phyloP scores from a whole-genome alignment of 164 flowering plant species.

The Annona cherimola region DNA sequence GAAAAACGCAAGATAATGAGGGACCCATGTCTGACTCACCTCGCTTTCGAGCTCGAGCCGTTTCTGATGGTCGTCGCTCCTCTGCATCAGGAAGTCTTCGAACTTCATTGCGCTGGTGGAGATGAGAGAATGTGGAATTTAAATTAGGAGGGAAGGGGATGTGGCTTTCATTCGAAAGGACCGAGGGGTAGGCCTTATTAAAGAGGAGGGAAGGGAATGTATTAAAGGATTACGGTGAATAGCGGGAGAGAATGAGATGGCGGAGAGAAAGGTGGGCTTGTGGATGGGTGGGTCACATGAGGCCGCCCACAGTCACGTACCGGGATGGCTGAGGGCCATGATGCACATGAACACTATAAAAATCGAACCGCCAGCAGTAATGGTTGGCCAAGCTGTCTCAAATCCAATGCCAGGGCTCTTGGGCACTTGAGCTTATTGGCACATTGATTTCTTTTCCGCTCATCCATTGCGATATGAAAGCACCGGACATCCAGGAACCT shows the following conservation, averaged over 20 bases:
- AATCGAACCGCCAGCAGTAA: neutral
- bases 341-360: neutral
- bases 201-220: neutral
- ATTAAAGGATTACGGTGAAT: neutral
- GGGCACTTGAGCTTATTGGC: neutral
- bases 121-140: neutral
- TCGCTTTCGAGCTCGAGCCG: conserved; percentile 48
- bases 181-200: conserved; percentile 6
- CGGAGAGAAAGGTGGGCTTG: neutral
- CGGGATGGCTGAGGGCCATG: neutral
- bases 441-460: too few species aligned
- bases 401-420: neutral
- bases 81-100: conserved; percentile 62
- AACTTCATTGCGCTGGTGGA: conserved; percentile 50
- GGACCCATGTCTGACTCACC: conserved; percentile 29
- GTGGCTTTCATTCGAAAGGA: neutral
- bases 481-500: too few species aligned
- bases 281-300: conserved; percentile 7
- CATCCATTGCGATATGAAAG: too few species aligned
- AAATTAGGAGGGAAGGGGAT: conserved; percentile 7
- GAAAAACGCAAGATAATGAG: neutral
- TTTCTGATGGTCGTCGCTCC: conserved; percentile 33
- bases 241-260: neutral
- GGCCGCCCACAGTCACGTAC: conserved; percentile 4
- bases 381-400: neutral